Evolutionary conservation across 2,329 filamentous ascomycete genomes (phyloP), one percentile per base, ranked within the genome.

Genomic region (Trichophyton rubrum): DNA sequence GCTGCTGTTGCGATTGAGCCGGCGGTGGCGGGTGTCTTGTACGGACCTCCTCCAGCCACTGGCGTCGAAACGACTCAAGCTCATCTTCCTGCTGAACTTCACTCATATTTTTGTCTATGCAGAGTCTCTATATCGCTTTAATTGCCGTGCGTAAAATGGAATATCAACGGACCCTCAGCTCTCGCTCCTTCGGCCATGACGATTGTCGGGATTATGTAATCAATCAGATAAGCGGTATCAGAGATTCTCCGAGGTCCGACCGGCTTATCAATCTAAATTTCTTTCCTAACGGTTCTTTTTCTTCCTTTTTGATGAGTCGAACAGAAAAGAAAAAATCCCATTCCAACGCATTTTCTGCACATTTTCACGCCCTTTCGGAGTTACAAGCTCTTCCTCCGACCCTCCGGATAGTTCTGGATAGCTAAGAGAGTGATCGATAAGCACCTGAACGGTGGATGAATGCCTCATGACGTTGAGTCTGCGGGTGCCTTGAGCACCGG

Each of bases 1-100:
- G 49, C 45, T 49, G 27, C 27, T 30, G 27, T 30, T 30, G 27
- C 5, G 27, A 30, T 30, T 30, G 27, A 30, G 27, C 27, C 27
- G 27, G 27, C 27, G 27, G 45, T 11, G 45, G 5, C 49, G 49
- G 49, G 49, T 53, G 49, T 22, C 60, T 40, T 47, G 66, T 67
- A 56, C 77, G 75, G 5, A 95, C 87, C 71, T 96, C 91, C 66
- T 89, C 86, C 62, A 84, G 84, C 91, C 91, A 96, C 79, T 90
- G 82, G 69, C 84, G 82, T 65, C 92, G 86, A 75, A 96, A 96
- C 53, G 82, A 85, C 73, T 95, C 89, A 62, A 96, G 82, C 73
- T 95, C 90, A 58, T 62, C 62, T 22, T 58, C 56, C 22, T 22
- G 20, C 20, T 51, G 24, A 3, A 4, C 9, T 9, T 4, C 27